Conservation (phyloP, 306 rosid genomes). For the Mucuna pruriens region DNA sequence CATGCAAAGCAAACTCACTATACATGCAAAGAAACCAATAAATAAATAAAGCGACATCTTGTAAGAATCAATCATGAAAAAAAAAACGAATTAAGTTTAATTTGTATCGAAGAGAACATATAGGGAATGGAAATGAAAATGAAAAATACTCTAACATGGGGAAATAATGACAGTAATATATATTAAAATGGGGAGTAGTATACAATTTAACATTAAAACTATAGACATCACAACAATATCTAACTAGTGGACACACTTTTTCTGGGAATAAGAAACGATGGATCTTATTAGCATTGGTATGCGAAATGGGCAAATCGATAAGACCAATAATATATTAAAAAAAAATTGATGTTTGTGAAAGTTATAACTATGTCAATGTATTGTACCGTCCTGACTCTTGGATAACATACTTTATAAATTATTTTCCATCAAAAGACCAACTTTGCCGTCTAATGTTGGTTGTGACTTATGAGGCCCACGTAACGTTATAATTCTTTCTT, state of each 20-base stretch:
- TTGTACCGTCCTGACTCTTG: background rate
- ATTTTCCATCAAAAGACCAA: background rate
- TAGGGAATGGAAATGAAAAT: background rate
- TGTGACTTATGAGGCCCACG: conserved; percentile 9
- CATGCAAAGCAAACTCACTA: background rate
- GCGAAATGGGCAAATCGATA: background rate
- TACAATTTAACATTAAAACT: background rate
- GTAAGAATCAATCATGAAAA: background rate
- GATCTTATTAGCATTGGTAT: background rate
- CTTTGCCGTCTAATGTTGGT: conserved; percentile 22
- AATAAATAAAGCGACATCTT: background rate
- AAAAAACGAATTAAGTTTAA: background rate
- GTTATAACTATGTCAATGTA: background rate
- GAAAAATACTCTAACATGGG: background rate
- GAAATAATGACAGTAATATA: background rate
- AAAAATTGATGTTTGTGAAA: conserved; percentile 3
- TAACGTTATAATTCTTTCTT: conserved; percentile 33
- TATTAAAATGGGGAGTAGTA: background rate
- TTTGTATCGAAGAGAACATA: background rate
- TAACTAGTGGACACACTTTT: background rate
- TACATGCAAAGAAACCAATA: background rate
- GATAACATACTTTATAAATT: background rate
- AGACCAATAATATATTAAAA: background rate
- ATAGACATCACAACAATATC: background rate
- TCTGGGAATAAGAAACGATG: background rate